Conservation (phyloP, 2,329 filamentous ascomycete species). For the Phoma sp. region DNA sequence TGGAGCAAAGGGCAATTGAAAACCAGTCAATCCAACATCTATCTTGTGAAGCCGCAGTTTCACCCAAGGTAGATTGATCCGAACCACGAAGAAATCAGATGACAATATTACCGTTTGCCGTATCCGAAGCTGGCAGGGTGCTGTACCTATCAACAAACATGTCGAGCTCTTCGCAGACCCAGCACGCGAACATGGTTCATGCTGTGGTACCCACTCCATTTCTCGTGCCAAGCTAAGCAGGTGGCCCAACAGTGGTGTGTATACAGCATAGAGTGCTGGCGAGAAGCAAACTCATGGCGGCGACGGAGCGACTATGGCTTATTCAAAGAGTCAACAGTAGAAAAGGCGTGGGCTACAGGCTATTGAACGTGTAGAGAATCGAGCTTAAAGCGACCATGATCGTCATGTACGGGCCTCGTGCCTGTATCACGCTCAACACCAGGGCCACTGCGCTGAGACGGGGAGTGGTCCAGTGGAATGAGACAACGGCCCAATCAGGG, state of each 20-base stretch:
- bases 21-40: no score
- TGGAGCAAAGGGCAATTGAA: no score
- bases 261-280: background rate
- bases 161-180: no score
- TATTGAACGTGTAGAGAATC: background rate
- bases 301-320: background rate
- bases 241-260: background rate
- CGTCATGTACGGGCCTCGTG: constrained; percentile 17
- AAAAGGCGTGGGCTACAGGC: background rate
- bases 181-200: background rate
- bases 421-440: constrained; percentile 18
- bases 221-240: background rate
- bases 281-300: background rate
- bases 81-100: no score
- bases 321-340: background rate
- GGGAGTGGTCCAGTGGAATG: constrained; percentile 9
- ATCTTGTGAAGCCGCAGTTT: no score
- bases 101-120: no score
- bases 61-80: no score
- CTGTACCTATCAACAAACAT: background rate
- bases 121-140: no score
- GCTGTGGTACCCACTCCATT: background rate
- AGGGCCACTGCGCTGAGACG: constrained; percentile 18
- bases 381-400: background rate
- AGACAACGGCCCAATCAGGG: constrained; percentile 29